These are phyloP conservation scores for Nakazawaea laoshanensis DNA, from an alignment of 805 yeast genomes.

Conservation along the genomic window DNA sequence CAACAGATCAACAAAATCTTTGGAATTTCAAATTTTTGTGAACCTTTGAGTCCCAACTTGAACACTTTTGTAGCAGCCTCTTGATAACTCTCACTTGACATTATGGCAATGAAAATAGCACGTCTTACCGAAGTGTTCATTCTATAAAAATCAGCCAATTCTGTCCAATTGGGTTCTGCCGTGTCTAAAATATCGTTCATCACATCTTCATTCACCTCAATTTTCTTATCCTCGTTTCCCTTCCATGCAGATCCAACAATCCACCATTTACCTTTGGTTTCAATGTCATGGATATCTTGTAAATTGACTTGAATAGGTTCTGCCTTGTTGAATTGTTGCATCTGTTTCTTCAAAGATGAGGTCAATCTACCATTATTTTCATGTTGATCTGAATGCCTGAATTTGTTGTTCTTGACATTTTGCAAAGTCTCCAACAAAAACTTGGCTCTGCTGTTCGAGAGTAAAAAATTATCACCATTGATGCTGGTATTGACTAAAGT, in stretches of 20 bases:
- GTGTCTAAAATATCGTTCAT: conserved; percentile 56
- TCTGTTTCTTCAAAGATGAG: conserved; percentile 52
- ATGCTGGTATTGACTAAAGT: conserved; percentile 42
- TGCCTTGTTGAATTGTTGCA: conserved; percentile 42
- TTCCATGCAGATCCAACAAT: conserved; percentile 97
- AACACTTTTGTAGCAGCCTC: conserved; percentile 82
- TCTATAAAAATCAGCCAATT: conserved; percentile 74
- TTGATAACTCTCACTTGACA: conserved; percentile 90
- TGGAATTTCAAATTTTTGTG: conserved; percentile 85
- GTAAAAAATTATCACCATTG: conserved; percentile 24
- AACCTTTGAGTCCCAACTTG: conserved; percentile 65
- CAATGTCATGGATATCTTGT: conserved; percentile 71
- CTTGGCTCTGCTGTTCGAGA: conserved; percentile 55
- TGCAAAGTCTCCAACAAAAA: conserved; percentile 81
- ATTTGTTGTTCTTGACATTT: conserved; percentile 78
- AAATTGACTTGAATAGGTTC: conserved; percentile 84
- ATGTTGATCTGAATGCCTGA: conserved; percentile 37
- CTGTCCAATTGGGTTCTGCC: conserved; percentile 82
- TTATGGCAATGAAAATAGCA: conserved; percentile 86
- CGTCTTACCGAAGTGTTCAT: conserved; percentile 95
- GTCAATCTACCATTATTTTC: conserved; percentile 46
- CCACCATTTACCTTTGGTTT: conserved; percentile 97
- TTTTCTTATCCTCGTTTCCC: conserved; percentile 35
- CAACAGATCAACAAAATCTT: conserved; percentile 81
- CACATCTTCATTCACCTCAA: conserved; percentile 31